These are phyloP conservation scores for Phytophthora pisi DNA, from an alignment of 352 stramenopile genomes.

Conservation along the genomic window DNA sequence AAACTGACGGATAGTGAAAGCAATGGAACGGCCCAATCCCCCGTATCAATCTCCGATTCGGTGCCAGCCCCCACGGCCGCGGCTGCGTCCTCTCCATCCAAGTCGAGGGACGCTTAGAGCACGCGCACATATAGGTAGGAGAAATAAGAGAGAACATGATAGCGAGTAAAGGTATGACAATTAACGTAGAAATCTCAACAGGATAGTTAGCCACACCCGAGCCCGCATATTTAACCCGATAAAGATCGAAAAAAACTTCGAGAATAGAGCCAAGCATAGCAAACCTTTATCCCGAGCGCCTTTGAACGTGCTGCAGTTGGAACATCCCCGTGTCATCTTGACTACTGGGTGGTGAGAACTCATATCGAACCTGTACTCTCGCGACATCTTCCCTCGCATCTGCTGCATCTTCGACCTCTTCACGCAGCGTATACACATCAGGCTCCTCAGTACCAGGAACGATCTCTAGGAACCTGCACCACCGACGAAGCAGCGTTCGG, in stretches of 20 bases:
- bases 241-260: neutral
- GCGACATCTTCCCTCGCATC: slow-evolving; percentile 14
- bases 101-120: slow-evolving; percentile 4
- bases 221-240: slow-evolving; percentile 26
- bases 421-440: slow-evolving; percentile 40
- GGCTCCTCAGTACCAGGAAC: slow-evolving; percentile 23
- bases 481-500: slow-evolving; percentile 45
- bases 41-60: slow-evolving; percentile 8
- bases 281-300: slow-evolving; percentile 2
- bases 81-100: neutral
- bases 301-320: slow-evolving; percentile 42
- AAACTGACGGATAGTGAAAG: slow-evolving; percentile 22
- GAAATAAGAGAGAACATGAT: slow-evolving; percentile 14
- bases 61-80: neutral
- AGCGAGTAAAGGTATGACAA: slow-evolving; percentile 29
- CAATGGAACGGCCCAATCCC: slow-evolving; percentile 9
- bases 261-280: neutral
- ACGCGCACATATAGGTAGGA: slow-evolving; percentile 30
- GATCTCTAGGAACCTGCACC: slow-evolving; percentile 61
- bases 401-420: slow-evolving; percentile 28
- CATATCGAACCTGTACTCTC: slow-evolving; percentile 35
- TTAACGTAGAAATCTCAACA: slow-evolving; percentile 34
- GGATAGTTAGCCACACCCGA: slow-evolving; percentile 23
- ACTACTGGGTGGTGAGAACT: slow-evolving; percentile 32
- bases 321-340: slow-evolving; percentile 31